Base-by-base conservation (phyloP, 805 yeast species). In the Ogataea nonfermentans region DNA sequence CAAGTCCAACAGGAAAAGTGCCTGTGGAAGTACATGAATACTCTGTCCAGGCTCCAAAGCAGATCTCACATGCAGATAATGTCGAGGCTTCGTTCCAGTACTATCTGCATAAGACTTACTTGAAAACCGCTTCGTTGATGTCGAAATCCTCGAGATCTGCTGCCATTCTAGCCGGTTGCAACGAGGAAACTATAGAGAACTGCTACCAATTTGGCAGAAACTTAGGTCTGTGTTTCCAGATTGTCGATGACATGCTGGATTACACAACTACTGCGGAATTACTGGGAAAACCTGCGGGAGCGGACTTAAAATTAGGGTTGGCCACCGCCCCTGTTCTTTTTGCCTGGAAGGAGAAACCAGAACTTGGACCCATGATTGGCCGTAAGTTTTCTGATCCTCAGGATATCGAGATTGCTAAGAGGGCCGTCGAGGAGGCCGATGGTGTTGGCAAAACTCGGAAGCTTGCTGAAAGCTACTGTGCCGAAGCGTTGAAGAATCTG, bases 281-380 rank as follows among this genome's bases (percentile, higher is more conserved):
- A 36, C 67, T 93, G 42, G 99, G 99, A 25, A 93, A 93, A 62
- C 98, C 99, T 2, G 82, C 95, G 7, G 95, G 93, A 52, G 97
- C 96, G 4, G 99, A 93, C 65, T 72, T 93, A 52, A 79, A 90
- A 61, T 70, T 93, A 30, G 99, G 99, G 0, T 73, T 93, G 52
- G 98, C 98, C 1, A 93, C 99, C 0, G 98, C 97, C 0, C 99
- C 99, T 1, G 89, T 91, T 3, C 67, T 93, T 39, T 93, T 74
- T 63, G 98, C 99, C 1, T 93, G 99, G 99, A 80, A 77, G 55
- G 78, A 83, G 54, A 79, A 78, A 53, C 95, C 96, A 0, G 84
- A 81, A 42, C 70, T 93, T 33, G 98, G 97, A 3, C 80, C 78
- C 25, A 63, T 91, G 54, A 89, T 93, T 52, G 79, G 78, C 16